Base-by-base conservation (phyloP, 1,139 yeast genomes). In the Magnusiomyces paraingens region DNA sequence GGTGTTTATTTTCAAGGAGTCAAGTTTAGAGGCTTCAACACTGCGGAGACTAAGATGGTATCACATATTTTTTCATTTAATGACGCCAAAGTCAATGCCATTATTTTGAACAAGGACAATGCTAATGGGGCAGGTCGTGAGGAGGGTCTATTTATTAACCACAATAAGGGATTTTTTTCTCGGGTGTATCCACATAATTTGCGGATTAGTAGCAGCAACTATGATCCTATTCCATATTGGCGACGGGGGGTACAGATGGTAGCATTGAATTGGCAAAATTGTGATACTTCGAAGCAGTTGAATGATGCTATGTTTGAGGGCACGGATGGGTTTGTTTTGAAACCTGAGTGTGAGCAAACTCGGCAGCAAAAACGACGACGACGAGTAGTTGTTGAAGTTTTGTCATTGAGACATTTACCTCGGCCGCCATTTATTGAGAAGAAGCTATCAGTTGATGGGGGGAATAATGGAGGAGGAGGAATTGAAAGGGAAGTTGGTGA, bases 221-320 rank as follows among this genome's bases (percentile, higher is more conserved):
- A 88, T 64, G 77, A 78, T 47, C 98, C 99, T 0, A 71, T 87
- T 3, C 70, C 70, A 0, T 89, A 81, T 64, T 93, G 99, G 99
- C 75, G 76, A 49, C 74, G 79, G 52, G 99, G 99, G 0, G 84
- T 79, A 3, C 99, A 93, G 65, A 81, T 94, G 90, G 98, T 88
- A 2, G 98, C 99, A 0, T 83, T 96, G 1, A 93, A 93, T 65
- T 94, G 98, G 98, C 99, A 93, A 69, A 86, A 95, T 0, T 85
- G 82, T 66, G 57, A 53, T 46, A 12, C 38, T 2, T 12, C n/a
- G 18, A 22, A 21, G 32, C 96, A 89, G 64, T 65, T 93, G n/a
- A 91, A 90, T 66, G 87, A 86, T 61, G 88, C 97, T 0, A 73
- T 91, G 75, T 93, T 93, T 68, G 48, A 73, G 77, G 2, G 78